Evolutionary conservation across 331 rosid species (phyloP).

Genomic region (Telfairia occidentalis): DNA sequence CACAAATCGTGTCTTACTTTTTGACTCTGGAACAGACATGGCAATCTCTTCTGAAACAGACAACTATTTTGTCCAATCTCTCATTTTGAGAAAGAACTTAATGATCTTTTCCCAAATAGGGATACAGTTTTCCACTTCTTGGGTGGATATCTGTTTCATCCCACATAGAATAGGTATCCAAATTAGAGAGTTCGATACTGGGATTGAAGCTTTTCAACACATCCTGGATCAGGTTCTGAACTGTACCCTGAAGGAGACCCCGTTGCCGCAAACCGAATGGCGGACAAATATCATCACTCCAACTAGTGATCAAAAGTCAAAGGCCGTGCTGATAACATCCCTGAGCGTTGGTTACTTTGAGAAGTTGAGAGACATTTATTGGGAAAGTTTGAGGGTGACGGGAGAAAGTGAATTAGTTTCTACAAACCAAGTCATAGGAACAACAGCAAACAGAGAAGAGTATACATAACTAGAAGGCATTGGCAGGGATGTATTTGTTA

Average conservation of each 20-base stretch:
- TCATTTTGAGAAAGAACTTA: conserved; percentile 52
- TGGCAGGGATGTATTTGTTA: conserved; percentile 77
- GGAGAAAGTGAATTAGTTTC: conserved; percentile 58
- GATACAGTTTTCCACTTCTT: conserved; percentile 49
- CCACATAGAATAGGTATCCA: conserved; percentile 56
- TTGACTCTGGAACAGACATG: conserved; percentile 84
- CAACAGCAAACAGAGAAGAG: conserved; percentile 70
- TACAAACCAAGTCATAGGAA: conserved; percentile 75
- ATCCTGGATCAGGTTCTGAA: conserved; percentile 53
- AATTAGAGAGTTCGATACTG: conserved; percentile 39
- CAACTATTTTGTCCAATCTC: conserved; percentile 53
- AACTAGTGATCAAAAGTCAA: conserved; percentile 18
- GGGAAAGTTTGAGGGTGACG: conserved; percentile 59
- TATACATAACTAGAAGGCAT: conserved; percentile 69
- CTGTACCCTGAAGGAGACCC: conserved; percentile 36
- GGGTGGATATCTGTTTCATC: conserved; percentile 59
- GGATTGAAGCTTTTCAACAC: conserved; percentile 34
- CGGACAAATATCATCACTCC: conserved; percentile 9
- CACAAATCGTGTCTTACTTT: conserved; percentile 68
- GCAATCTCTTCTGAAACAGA: conserved; percentile 63
- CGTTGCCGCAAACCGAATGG: conserved; percentile 35
- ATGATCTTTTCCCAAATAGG: conserved; percentile 39
- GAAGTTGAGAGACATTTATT: conserved; percentile 50
- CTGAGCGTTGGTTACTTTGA: conserved; percentile 60
- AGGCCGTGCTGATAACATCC: conserved; percentile 56